Conservation (phyloP, 1,139 yeast species). For the Saccharomyces hybrid region DNA sequence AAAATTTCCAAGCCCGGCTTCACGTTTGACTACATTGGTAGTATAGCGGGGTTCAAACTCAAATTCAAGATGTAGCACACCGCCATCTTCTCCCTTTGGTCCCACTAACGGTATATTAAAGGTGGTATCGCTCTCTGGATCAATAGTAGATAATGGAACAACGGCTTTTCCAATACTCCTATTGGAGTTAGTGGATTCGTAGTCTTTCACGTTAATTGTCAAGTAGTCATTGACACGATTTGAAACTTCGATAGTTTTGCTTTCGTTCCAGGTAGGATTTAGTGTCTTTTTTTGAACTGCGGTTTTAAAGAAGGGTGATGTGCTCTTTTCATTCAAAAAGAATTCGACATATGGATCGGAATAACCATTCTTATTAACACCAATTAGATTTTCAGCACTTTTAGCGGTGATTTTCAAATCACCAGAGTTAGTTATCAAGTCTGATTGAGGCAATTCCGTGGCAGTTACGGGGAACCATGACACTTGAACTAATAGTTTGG, state of each 20-base stretch:
- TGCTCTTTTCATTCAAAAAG: constrained; percentile 52
- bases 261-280: constrained; percentile 77
- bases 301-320: constrained; percentile 48
- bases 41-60: constrained; percentile 66
- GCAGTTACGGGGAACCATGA: constrained; percentile 72
- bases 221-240: constrained; percentile 56
- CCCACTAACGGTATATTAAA: constrained; percentile 45
- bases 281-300: constrained; percentile 77
- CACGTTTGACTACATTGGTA: constrained; percentile 29
- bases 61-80: constrained; percentile 50
- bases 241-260: constrained; percentile 39
- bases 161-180: constrained; percentile 65
- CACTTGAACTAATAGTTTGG: constrained; percentile 48
- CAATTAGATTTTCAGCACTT: constrained; percentile 56
- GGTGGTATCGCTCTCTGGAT: constrained; percentile 46
- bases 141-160: constrained; percentile 53
- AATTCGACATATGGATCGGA: constrained; percentile 82
- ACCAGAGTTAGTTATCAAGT: constrained; percentile 71
- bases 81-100: constrained; percentile 48
- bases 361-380: constrained; percentile 81
- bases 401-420: constrained; percentile 50
- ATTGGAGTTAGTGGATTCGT: constrained; percentile 88
- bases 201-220: constrained; percentile 57
- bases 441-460: constrained; percentile 59
- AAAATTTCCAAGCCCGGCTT: constrained; percentile 30